Conservation (phyloP, 2,329 filamentous ascomycete genomes). For the Metarhizium rileyi region DNA sequence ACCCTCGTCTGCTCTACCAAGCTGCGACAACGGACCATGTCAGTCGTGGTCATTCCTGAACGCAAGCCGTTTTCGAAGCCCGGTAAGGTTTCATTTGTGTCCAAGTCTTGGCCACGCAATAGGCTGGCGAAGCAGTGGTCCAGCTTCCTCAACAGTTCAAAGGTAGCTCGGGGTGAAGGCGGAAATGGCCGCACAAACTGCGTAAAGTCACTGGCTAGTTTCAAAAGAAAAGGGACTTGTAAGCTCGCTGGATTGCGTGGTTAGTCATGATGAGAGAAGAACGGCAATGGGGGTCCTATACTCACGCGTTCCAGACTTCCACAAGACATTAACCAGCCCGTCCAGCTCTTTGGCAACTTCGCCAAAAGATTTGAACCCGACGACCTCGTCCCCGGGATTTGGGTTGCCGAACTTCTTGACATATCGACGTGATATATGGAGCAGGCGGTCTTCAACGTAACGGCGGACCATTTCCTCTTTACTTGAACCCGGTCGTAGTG, state of each 20-base stretch:
- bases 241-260: slow-evolving; percentile 49
- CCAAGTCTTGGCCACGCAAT: slow-evolving; percentile 55
- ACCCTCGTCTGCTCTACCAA: slow-evolving; percentile 69
- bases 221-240: slow-evolving; percentile 76
- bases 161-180: slow-evolving; percentile 50
- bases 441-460: slow-evolving; percentile 44
- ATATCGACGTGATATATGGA: slow-evolving; percentile 46
- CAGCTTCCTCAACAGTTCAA: slow-evolving; percentile 64
- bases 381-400: slow-evolving; percentile 35
- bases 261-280: no score
- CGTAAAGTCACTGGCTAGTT: slow-evolving; percentile 62
- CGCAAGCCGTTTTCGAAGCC: slow-evolving; percentile 55
- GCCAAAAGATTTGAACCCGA: slow-evolving; percentile 50
- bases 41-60: slow-evolving; percentile 63
- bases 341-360: slow-evolving; percentile 69
- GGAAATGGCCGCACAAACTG: slow-evolving; percentile 66
- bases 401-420: slow-evolving; percentile 46
- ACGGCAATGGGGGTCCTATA: slow-evolving; percentile 3
- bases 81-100: slow-evolving; percentile 54
- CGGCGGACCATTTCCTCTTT: slow-evolving; percentile 51
- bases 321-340: slow-evolving; percentile 66
- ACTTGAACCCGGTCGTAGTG: slow-evolving; percentile 44
- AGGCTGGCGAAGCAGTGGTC: slow-evolving; percentile 77
- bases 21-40: slow-evolving; percentile 81
- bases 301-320: slow-evolving; percentile 81